Base-by-base conservation (phyloP, 2,329 filamentous ascomycete species). In the Paecilomyces sp. region DNA sequence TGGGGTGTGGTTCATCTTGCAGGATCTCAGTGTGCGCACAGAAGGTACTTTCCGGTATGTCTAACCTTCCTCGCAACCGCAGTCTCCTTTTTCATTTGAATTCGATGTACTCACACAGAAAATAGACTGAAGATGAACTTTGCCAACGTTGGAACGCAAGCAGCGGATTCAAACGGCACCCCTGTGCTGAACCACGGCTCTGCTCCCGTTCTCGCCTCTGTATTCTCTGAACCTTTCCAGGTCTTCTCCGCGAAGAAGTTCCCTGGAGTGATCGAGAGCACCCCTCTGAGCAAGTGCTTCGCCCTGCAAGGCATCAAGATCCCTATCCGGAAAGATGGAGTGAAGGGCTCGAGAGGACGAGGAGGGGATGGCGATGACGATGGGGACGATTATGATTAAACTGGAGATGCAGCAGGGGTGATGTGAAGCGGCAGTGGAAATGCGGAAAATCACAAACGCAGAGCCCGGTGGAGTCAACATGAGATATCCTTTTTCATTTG, bases 191-290 rank as follows among this genome's bases (percentile, higher is more conserved):
- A 92, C 73, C 88, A 84, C 41, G 88, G 87, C 59, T 63, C 86
- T 63, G 90, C 90, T 0, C 90, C 90, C 0, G 88, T 97, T 12
- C 83, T 97, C 18, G 92, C 93, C 0, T 89, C 88, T 8, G 88
- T 87, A 67, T 97, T 93, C 76, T 95, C 90, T 55, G 89, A 96
- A 3, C 83, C 87, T 2, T 97, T 99, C 80, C 90, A 91, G 58
- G 94, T 99, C 31, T 97, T 89, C 76, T 96, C 91, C 2, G 94
- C 94, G 55, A 99, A 99, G 82, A 97, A 97, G 70, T 99, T 99
- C 75, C 94, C 94, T 0, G 94, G 94, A 50, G 94, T 99, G 1
- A 96, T 96, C 60, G 93, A 97, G 73, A 95, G 90, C 74, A 99
- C 94, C 0, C 77, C 86, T 3, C 79, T 97, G 18, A 97, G 92